Percentiles rank a stretch among this genome's conserved stretches.
Evolutionary conservation across 805 yeast species (phyloP).

Genomic region (Ogataea saltuana): DNA sequence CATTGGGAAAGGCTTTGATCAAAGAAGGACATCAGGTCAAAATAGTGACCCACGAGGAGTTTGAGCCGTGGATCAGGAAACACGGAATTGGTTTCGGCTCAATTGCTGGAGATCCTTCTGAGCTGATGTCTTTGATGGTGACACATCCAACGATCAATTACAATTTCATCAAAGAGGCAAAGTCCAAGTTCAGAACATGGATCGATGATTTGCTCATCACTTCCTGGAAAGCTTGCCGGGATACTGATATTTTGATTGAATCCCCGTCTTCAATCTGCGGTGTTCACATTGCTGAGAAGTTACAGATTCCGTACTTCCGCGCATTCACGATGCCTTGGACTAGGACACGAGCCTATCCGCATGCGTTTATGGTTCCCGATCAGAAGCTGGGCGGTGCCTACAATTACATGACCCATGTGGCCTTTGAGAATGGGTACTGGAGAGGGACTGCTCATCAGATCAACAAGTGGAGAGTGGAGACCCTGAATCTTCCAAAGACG

Average conservation of each 20-base stretch:
- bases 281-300: slow-evolving; percentile 90
- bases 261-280: slow-evolving; percentile 98
- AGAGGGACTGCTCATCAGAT: slow-evolving; percentile 85
- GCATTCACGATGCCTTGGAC: slow-evolving; percentile 99
- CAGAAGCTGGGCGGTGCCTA: slow-evolving; percentile 91
- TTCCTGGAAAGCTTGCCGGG: slow-evolving; percentile 88
- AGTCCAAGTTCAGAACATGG: slow-evolving; percentile 79
- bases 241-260: slow-evolving; percentile 80
- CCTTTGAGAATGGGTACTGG: slow-evolving; percentile 94
- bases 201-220: slow-evolving; percentile 67
- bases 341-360: slow-evolving; percentile 91
- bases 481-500: slow-evolving; percentile 65
- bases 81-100: slow-evolving; percentile 69
- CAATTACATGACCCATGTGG: slow-evolving; percentile 87
- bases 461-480: slow-evolving; percentile 80
- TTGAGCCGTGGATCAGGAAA: slow-evolving; percentile 66
- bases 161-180: slow-evolving; percentile 79
- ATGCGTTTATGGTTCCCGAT: slow-evolving; percentile 93
- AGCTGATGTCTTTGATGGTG: slow-evolving; percentile 89
- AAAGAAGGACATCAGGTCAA: slow-evolving; percentile 82
- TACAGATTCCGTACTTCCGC: slow-evolving; percentile 85
- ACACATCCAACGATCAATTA: slow-evolving; percentile 86
- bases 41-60: slow-evolving; percentile 86
- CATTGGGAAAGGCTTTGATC: slow-evolving; percentile 76
- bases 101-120: slow-evolving; percentile 92